Evolutionary conservation across 2,329 filamentous ascomycete species (phyloP).

Genomic region (Leptosphaerulina australis): DNA sequence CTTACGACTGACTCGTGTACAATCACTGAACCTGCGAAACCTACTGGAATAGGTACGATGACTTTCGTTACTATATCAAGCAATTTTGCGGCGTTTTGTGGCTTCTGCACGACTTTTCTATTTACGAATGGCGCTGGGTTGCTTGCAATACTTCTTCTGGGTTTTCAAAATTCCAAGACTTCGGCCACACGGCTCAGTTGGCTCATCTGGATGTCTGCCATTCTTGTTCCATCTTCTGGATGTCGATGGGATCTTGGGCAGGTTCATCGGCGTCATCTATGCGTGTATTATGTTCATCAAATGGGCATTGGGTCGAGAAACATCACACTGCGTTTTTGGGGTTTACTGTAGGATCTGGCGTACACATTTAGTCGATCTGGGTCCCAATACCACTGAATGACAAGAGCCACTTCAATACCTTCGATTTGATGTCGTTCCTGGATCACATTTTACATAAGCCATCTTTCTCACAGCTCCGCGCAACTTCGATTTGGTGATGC

Average conservation of each 20-base stretch:
- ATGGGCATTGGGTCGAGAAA: constrained; percentile 15
- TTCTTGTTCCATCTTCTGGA: constrained; percentile 9
- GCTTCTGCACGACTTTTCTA: constrained; percentile 1
- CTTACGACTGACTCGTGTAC: constrained; percentile 33
- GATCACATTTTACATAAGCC: not conserved
- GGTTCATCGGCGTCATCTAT: constrained; percentile 9
- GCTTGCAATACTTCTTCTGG: constrained; percentile 13
- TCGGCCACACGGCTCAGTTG: constrained; percentile 25
- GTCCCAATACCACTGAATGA: not conserved
- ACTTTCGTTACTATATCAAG: constrained; percentile 7
- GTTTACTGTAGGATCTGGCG: not conserved
- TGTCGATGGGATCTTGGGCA: constrained; percentile 2
- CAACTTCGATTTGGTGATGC: constrained; percentile 1
- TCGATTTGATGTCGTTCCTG: not conserved
- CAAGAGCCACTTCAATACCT: not conserved
- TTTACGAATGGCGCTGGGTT: not conserved
- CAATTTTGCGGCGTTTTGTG: constrained; percentile 15
- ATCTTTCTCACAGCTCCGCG: not conserved
- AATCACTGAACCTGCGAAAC: constrained; percentile 21
- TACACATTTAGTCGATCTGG: not conserved
- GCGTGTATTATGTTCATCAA: constrained; percentile 9
- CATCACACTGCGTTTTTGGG: constrained; percentile 3
- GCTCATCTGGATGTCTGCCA: constrained; percentile 22
- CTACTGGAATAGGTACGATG: constrained; percentile 15
- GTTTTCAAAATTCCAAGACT: constrained; percentile 19